These are phyloP conservation scores for Vigna radiata DNA, from an alignment of 306 rosid genomes.

Conservation along the genomic window DNA sequence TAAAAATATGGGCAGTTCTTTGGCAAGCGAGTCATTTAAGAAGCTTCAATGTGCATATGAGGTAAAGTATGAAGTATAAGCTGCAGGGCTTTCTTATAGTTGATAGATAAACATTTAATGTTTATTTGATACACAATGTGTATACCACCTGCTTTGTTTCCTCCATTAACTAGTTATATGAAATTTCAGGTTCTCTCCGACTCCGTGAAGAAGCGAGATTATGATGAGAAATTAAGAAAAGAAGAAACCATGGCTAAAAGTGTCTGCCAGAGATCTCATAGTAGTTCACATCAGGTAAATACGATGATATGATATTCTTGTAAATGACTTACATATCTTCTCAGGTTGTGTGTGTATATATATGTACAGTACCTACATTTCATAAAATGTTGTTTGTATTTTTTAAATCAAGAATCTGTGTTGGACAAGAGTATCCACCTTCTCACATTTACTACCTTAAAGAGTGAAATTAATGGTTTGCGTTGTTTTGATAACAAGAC, in stretches of 20 bases:
- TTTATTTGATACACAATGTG: slow-evolving; percentile 27
- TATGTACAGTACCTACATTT: neutral
- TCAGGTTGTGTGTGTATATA: slow-evolving; percentile 3
- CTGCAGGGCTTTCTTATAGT: slow-evolving; percentile 26
- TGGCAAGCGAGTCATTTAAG: slow-evolving; percentile 93
- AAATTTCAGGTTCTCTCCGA: slow-evolving; percentile 88
- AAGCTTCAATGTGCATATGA: slow-evolving; percentile 95
- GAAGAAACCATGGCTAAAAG: slow-evolving; percentile 85
- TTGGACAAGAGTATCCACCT: neutral
- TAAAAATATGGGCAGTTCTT: slow-evolving; percentile 92
- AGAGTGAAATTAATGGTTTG: no score
- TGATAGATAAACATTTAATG: slow-evolving; percentile 31
- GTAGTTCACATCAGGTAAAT: slow-evolving; percentile 75
- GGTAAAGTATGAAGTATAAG: slow-evolving; percentile 56
- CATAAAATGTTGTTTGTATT: slow-evolving; percentile 15
- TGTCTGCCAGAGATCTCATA: slow-evolving; percentile 86
- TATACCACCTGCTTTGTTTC: neutral
- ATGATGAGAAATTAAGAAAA: slow-evolving; percentile 93
- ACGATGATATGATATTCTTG: slow-evolving; percentile 41
- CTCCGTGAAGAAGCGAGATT: slow-evolving; percentile 78
- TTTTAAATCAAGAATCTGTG: slow-evolving; percentile 24
- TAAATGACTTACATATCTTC: neutral
- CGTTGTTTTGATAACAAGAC: no score
- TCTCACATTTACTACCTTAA: no score
- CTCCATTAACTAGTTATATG: slow-evolving; percentile 37